Base-by-base conservation (phyloP, 805 yeast species). In the Candida chauliodis region DNA sequence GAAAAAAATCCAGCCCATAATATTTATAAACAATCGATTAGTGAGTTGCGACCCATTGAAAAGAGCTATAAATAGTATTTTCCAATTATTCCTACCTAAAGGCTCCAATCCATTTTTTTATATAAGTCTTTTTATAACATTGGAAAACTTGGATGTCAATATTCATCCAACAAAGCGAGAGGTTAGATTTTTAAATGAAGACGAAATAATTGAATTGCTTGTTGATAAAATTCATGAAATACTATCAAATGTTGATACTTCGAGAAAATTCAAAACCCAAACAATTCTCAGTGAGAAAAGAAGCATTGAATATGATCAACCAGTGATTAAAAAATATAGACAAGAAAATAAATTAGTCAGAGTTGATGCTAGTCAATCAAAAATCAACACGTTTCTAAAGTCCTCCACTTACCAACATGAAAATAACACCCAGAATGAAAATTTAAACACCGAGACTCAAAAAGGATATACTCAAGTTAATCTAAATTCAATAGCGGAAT, bases 81-180 rank as follows among this genome's bases (percentile, higher is more conserved):
- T 79, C 52, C 69, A 79, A 14, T 59, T 73, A 3, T 85, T 75
- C 53, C 59, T 91, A 14, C 96, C 97, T 0, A 85, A 82, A 48
- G 95, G 95, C 0, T 53, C 49, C 36, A 77, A 72, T 47, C 83
- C 95, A 0, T 93, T 93, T 54, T 71, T 86, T 1, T 93, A 89
- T 58, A 42, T 93, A 37, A 71, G 85, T 34, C 55, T 93, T n/a
- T 64, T 65, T 14, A 77, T 93, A 2, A 65, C 71, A 16, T 85
- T 96, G 1, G 62, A 61, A 23, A 80, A 81, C 43, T 71, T 93
- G 6, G 99, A 93, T 56, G 98, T 93, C 11, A 93, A 93, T 55
- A 81, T 93, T 10, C 99, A 93, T 54, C 99, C 99, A 0, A 91
- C 98, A 0, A 93, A 93, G 50, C 73, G 91, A 42, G 97, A 91